phyloP scores from a whole-genome alignment of 1,284 basidiomycete species.

The Moesziomyces sp. region DNA sequence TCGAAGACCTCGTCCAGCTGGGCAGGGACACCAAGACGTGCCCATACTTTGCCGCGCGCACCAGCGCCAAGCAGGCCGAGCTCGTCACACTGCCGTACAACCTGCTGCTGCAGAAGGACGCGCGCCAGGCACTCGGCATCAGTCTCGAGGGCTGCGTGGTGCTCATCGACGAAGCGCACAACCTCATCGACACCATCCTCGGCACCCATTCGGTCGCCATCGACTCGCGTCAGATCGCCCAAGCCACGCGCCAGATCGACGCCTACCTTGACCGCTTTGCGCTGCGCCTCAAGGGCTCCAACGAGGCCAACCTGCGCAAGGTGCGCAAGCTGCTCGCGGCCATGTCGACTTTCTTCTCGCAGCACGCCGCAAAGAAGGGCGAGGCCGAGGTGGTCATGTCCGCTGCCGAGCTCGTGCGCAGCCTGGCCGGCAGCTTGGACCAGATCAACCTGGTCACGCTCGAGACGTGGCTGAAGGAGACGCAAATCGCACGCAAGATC shows the following conservation, averaged over 20 bases:
- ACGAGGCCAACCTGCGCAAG: conserved; percentile 83
- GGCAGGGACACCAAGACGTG: conserved; percentile 80
- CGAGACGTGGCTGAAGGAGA: conserved; percentile 82
- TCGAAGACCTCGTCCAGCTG: conserved; percentile 85
- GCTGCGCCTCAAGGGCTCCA: conserved; percentile 77
- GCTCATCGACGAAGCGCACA: conserved; percentile 96
- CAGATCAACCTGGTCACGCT: conserved; percentile 78
- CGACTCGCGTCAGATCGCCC: conserved; percentile 73
- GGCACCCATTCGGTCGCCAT: conserved; percentile 83
- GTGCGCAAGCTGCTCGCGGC: conserved; percentile 68
- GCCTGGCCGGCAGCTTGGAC: conserved; percentile 78
- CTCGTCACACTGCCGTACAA: conserved; percentile 93
- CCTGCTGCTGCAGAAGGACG: conserved; percentile 83
- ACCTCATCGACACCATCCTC: conserved; percentile 78
- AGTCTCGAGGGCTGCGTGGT: conserved; percentile 80
- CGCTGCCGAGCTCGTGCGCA: conserved; percentile 74
- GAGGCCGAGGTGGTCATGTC: conserved; percentile 71
- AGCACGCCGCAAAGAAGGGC: conserved; percentile 13
- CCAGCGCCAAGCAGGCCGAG: conserved; percentile 90
- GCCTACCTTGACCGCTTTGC: conserved; percentile 84
- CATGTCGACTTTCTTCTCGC: conserved; percentile 32
- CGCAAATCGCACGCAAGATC: conserved; percentile 79
- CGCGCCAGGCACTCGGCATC: conserved; percentile 84
- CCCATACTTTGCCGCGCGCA: conserved; percentile 90
- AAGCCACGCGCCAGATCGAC: conserved; percentile 80